Conservation (phyloP, 2,329 filamentous ascomycete species). For the Colletotrichum sp. region DNA sequence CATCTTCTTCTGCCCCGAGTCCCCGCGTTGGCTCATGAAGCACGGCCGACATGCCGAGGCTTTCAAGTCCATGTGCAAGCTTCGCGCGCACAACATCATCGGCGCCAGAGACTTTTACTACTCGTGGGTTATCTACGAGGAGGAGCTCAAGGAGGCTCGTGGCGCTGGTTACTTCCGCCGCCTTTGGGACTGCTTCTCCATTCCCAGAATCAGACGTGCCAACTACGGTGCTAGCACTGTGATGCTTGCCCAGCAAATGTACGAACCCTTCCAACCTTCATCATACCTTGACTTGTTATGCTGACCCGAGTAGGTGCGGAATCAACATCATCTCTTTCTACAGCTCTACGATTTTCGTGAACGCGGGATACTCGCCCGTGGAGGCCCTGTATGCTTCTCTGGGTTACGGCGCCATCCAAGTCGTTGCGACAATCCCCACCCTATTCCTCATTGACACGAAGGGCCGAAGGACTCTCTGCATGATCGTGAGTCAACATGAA, state of each 20-base stretch:
- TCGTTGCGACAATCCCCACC: conserved; percentile 48
- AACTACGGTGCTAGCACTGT: conserved; percentile 78
- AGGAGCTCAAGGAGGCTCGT: conserved; percentile 31
- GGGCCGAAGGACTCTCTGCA: conserved; percentile 24
- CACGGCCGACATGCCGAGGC: conserved; percentile 62
- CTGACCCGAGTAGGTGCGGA: conserved; percentile 26
- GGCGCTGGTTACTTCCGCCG: conserved; percentile 35
- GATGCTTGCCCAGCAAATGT: conserved; percentile 80
- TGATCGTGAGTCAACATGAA: not conserved
- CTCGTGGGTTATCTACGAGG: conserved; percentile 39
- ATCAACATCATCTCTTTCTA: conserved; percentile 82
- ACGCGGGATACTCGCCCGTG: conserved; percentile 60
- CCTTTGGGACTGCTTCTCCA: conserved; percentile 65
- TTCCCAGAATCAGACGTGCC: conserved; percentile 72
- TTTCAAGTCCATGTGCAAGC: conserved; percentile 55
- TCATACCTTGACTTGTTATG: no score
- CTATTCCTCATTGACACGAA: conserved; percentile 61
- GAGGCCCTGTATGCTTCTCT: conserved; percentile 56
- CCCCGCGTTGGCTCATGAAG: conserved; percentile 56
- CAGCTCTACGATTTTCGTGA: conserved; percentile 65
- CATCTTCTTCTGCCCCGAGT: conserved; percentile 56
- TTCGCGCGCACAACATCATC: conserved; percentile 25
- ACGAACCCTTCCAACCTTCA: conserved; percentile 28
- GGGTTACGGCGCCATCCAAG: conserved; percentile 55
- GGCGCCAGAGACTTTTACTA: conserved; percentile 52